Base-by-base conservation (phyloP, 2,329 filamentous ascomycete genomes). In the Colletotrichum limetticola region DNA sequence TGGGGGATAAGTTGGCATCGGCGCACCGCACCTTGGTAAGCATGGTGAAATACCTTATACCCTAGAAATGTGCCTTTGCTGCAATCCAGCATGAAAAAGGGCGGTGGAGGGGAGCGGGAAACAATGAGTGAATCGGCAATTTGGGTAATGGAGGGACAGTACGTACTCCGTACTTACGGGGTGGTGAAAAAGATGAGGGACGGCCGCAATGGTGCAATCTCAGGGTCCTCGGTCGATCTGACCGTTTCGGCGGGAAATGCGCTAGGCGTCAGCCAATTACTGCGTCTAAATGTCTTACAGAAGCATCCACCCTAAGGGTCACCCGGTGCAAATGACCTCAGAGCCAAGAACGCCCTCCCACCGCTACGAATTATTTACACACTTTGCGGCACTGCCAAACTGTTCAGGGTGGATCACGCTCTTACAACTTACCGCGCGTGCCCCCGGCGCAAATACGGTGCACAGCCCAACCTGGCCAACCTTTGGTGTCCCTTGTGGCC, bases 321-420 rank as follows among this genome's bases (percentile, higher is more conserved):
- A 72, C 16, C 70, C 60, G 70, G 49, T 70, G 49, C 59, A 53
- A 65, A 70, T 72, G 70, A 72, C 66, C 66, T 72, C 70, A 72
- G 60, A 64, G 70, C 70, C 66, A 72, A 72, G 70, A 24, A 30
- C 42, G 22, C 30, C 22, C 35, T 63, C 65, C 59, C 66, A 72
- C 66, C 59, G 66, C 70, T 59, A 24, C 66, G 26, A 60, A 64
- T 56, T 59, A 70, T 65, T 68, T 59, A 19, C 46, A 26, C 30
- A 28, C 19, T 22, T 56, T 16, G 42, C 42, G 42, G 42, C 35
- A 63, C 24, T 53, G 46, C 46, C 42, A 26, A 42, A 32, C n/a
- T n/a, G 19, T 11, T 49, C 42, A 22, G 35, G 49, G 70, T 72
- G 70, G 70, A 66, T 66, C 70, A 72, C 56, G 56, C 67, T 56